Conservation (phyloP, 2,329 filamentous ascomycete genomes). For the Colletotrichum caudatum region DNA sequence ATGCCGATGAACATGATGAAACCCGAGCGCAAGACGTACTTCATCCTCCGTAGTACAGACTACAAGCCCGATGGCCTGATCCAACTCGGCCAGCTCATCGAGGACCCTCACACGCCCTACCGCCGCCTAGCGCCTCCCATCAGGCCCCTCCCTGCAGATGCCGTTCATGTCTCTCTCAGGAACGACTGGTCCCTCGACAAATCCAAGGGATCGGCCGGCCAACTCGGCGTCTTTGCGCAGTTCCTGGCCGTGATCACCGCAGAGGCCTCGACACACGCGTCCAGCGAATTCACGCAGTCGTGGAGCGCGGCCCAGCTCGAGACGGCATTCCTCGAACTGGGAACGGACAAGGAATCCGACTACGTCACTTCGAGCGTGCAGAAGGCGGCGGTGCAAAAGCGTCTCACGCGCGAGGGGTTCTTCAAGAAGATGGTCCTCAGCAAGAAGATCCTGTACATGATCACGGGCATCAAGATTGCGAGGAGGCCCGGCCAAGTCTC, state of each 20-base stretch:
- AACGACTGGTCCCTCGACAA: constrained; percentile 8
- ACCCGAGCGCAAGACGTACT: constrained; percentile 10
- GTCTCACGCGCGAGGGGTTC: too few relatives aligned
- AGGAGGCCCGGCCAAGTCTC: constrained; percentile 4
- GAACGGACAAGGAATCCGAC: neutral
- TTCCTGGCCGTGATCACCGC: constrained; percentile 4
- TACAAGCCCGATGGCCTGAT: constrained; percentile 13
- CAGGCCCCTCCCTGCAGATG: neutral
- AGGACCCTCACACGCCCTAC: constrained; percentile 16
- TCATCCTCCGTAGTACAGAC: constrained; percentile 14
- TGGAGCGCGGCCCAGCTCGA: constrained; percentile 22
- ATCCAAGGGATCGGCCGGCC: neutral
- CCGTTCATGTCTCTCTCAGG: neutral
- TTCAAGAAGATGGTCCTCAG: neutral
- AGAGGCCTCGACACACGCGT: neutral
- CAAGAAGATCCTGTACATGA: constrained; percentile 11
- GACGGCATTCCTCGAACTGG: constrained; percentile 5
- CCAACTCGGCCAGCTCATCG: constrained; percentile 27
- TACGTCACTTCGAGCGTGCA: too few relatives aligned
- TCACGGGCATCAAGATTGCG: constrained; percentile 21
- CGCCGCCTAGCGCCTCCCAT: constrained; percentile 13
- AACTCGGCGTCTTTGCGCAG: constrained; percentile 1
- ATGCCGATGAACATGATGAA: neutral
- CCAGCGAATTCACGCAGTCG: neutral
- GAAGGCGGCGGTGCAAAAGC: too few relatives aligned